These are phyloP conservation scores for Periglandula ipomoeae DNA, from an alignment of 2,329 filamentous ascomycete genomes.

Conservation along the genomic window DNA sequence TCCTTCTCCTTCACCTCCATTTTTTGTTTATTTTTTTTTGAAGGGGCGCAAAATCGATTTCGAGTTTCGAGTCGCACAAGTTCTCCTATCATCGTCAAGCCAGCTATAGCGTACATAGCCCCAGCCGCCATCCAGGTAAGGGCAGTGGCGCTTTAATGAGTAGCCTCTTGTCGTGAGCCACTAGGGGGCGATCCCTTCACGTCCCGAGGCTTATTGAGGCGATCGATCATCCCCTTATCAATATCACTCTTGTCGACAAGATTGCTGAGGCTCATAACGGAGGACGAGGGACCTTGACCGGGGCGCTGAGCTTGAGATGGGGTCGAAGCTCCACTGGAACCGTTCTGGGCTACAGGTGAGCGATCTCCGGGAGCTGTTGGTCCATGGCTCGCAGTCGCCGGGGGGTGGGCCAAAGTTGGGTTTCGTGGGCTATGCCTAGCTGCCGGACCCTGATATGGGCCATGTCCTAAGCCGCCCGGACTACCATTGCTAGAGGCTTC, in stretches of 20 bases:
- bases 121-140: neutral
- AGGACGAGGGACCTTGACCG: constrained; percentile 18
- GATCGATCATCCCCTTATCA: constrained; percentile 45
- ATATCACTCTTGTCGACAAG: constrained; percentile 45
- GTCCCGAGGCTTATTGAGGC: constrained; percentile 32
- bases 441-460: constrained; percentile 25
- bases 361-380: constrained; percentile 21
- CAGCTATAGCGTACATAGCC: neutral
- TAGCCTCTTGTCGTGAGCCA: constrained; percentile 3
- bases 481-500: constrained; percentile 40
- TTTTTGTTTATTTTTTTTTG: neutral
- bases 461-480: constrained; percentile 32
- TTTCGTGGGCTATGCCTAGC: constrained; percentile 28
- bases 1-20: neutral
- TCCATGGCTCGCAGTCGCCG: constrained; percentile 16
- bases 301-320: constrained; percentile 18
- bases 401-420: constrained; percentile 21
- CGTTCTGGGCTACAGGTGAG: constrained; percentile 27
- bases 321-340: constrained; percentile 27
- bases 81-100: neutral
- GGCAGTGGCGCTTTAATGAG: constrained; percentile 5
- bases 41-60: too few relatives aligned
- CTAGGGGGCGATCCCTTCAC: constrained; percentile 5
- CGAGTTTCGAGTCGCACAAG: neutral
- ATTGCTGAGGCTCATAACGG: constrained; percentile 45